A percentile compares a stretch with the other conserved stretches of the same genome.
phyloP scores from a whole-genome alignment of 768 basidiomycete species.

The Amanita rubescens region DNA sequence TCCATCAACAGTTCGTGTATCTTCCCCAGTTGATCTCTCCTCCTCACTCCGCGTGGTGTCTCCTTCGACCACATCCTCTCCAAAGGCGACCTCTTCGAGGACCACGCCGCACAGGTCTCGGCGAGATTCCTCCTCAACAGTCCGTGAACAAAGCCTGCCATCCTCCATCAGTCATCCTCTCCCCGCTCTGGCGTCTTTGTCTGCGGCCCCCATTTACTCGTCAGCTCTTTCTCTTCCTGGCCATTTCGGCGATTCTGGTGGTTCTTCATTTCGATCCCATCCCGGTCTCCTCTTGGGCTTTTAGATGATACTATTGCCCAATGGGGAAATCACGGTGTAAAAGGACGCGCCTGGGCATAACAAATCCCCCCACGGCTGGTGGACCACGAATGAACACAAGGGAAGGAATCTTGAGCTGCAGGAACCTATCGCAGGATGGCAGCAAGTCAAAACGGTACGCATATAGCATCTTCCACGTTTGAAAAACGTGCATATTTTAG shows the following conservation, averaged over 20 bases:
- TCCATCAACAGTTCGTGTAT: conserved; percentile 17
- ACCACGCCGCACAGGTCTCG: not conserved
- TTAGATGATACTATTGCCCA: conserved; percentile 6
- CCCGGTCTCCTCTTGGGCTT: not conserved
- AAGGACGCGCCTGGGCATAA: too few species aligned
- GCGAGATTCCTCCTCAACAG: not conserved
- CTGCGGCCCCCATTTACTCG: not conserved
- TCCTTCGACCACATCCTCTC: conserved; percentile 4
- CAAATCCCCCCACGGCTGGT: too few species aligned
- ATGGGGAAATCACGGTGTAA: not conserved
- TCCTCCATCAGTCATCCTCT: not conserved
- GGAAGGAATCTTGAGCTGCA: conserved; percentile 16
- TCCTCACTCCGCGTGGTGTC: conserved; percentile 6
- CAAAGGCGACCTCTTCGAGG: not conserved
- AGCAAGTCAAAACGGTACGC: too few species aligned
- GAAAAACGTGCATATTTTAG: conserved; percentile 10
- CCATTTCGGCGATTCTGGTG: not conserved
- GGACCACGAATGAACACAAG: conserved; percentile 19
- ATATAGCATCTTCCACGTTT: too few species aligned
- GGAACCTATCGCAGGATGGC: too few species aligned
- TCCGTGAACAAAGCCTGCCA: not conserved
- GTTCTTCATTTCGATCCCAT: not conserved
- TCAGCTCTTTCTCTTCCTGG: not conserved
- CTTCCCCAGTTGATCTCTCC: conserved; percentile 13
- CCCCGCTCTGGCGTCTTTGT: not conserved